phyloP scores from a whole-genome alignment of 768 basidiomycete genomes.

The Pleurotus eryngii region DNA sequence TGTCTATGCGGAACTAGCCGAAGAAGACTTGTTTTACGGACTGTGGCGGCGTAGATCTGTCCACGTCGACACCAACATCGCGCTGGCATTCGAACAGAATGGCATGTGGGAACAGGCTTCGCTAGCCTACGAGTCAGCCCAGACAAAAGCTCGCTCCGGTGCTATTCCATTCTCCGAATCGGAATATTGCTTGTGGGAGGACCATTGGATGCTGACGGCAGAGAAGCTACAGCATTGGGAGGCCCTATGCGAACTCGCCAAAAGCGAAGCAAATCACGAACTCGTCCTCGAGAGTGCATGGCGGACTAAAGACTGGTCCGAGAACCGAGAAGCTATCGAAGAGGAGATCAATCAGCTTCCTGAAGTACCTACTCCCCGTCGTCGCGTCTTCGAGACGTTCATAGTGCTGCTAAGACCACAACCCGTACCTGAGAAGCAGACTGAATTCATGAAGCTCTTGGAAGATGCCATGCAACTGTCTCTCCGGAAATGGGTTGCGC shows the following conservation, averaged over 20 bases:
- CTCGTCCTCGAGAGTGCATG: constrained; percentile 93
- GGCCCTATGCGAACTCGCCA: constrained; percentile 84
- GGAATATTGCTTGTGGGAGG: constrained; percentile 98
- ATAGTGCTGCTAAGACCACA: constrained; percentile 85
- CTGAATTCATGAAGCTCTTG: constrained; percentile 82
- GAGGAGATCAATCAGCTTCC: constrained; percentile 76
- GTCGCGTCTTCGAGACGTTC: constrained; percentile 96
- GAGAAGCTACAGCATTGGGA: constrained; percentile 99
- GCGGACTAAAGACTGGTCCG: constrained; percentile 91
- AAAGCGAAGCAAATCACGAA: constrained; percentile 86
- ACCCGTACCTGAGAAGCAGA: constrained; percentile 74
- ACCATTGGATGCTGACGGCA: constrained; percentile 95
- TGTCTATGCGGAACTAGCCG: constrained; percentile 90
- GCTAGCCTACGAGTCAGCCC: constrained; percentile 84
- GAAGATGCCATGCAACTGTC: constrained; percentile 98
- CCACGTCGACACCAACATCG: constrained; percentile 87
- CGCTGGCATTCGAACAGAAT: constrained; percentile 88
- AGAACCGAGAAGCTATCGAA: constrained; percentile 73
- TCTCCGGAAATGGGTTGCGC: constrained; percentile 90
- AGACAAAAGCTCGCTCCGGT: constrained; percentile 78
- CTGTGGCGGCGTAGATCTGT: constrained; percentile 88
- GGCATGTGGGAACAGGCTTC: constrained; percentile 97
- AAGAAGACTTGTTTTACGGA: constrained; percentile 97
- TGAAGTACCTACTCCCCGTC: constrained; percentile 90
- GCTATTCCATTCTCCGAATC: constrained; percentile 87